Evolutionary conservation across 495 filamentous ascomycete species (phyloP).

Genomic region (Parathielavia appendiculata): DNA sequence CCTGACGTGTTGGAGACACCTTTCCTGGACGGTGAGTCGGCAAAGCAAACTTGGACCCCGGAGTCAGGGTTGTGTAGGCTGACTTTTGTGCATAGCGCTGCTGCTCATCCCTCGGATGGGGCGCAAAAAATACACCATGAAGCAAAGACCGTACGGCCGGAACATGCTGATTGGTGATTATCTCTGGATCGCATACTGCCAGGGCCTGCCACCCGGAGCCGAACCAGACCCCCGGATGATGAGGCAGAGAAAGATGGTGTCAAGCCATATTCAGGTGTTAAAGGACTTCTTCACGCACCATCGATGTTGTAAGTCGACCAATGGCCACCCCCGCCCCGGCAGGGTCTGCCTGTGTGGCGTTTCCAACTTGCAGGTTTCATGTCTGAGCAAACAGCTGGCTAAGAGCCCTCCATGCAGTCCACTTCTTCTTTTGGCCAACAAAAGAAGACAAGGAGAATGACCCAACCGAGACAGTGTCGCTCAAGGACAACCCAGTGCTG

Average conservation of each 20-base stretch:
- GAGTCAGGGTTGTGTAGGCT: slow-evolving; percentile 10
- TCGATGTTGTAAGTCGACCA: slow-evolving; percentile 27
- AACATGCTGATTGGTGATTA: slow-evolving; percentile 89
- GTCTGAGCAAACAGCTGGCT: slow-evolving; percentile 15
- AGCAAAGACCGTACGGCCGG: slow-evolving; percentile 70
- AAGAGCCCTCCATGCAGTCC: slow-evolving; percentile 32
- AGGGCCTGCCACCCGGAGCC: slow-evolving; percentile 33
- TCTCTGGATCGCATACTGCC: slow-evolving; percentile 55
- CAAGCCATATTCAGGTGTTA: slow-evolving; percentile 95
- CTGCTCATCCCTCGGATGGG: slow-evolving; percentile 78
- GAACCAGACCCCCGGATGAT: slow-evolving; percentile 29
- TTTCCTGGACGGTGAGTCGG: slow-evolving; percentile 76
- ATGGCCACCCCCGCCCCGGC: not conserved
- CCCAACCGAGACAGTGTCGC: slow-evolving; percentile 40
- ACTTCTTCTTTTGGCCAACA: slow-evolving; percentile 41
- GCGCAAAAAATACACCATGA: slow-evolving; percentile 66
- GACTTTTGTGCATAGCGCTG: slow-evolving; percentile 53
- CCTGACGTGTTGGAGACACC: slow-evolving; percentile 77
- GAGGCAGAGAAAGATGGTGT: slow-evolving; percentile 81
- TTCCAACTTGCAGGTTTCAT: slow-evolving; percentile 4
- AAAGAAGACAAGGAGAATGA: slow-evolving; percentile 21
- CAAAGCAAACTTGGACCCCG: not conserved
- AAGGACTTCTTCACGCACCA: slow-evolving; percentile 62
- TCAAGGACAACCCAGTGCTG: slow-evolving; percentile 50
- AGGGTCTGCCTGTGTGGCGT: slow-evolving; percentile 2